Conservation (phyloP, 176 grass and related monocot species). For the Triticum urartu region DNA sequence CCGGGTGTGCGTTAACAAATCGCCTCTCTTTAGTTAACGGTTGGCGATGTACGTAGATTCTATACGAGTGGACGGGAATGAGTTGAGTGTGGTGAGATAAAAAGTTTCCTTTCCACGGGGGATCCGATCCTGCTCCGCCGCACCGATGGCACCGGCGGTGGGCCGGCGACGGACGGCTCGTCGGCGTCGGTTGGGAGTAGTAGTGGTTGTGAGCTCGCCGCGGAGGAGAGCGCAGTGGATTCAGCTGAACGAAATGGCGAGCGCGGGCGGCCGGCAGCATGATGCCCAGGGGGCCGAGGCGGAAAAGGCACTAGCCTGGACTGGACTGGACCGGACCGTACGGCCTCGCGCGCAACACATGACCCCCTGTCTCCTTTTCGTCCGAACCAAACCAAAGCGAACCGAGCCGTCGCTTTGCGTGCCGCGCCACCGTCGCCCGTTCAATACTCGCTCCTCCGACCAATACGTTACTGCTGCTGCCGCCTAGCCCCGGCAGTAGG, state of each 20-base stretch:
- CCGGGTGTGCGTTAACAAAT: neutral
- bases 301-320: neutral
- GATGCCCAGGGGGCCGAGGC: neutral
- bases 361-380: neutral
- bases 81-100: no score
- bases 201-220: no score
- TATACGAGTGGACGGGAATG: no score
- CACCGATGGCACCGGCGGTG: no score
- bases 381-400: neutral
- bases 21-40: neutral
- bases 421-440: neutral
- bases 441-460: neutral
- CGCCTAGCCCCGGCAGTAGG: neutral
- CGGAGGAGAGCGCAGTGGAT: no score
- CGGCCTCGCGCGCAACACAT: neutral
- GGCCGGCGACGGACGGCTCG: no score
- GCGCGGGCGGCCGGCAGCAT: slow-evolving; percentile 20
- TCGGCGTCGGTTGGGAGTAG: no score
- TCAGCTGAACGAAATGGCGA: no score
- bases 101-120: no score
- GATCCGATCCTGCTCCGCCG: no score
- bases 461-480: neutral
- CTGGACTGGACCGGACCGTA: neutral
- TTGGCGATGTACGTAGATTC: neutral
- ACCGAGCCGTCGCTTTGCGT: neutral